Conservation (phyloP, 2,329 filamentous ascomycete species). For the Claviceps cyperi region DNA sequence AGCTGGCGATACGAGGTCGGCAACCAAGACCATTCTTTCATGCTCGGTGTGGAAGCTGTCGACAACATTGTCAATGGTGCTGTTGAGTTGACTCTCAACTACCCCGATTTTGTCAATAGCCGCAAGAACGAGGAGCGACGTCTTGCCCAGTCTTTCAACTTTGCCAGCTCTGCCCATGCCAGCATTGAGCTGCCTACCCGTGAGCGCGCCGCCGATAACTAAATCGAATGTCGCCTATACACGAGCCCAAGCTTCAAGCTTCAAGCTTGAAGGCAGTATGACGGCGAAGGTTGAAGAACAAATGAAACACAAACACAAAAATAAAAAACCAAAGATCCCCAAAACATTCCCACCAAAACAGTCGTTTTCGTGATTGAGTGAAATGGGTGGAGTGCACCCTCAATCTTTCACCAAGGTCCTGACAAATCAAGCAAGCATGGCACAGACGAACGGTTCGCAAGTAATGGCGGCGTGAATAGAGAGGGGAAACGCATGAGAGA, state of each 20-base stretch:
- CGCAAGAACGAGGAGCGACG: slow-evolving; percentile 43
- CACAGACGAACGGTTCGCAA: not conserved
- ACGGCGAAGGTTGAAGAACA: too few relatives aligned
- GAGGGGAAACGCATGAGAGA: not conserved
- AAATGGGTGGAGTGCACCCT: not conserved
- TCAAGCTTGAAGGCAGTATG: not conserved
- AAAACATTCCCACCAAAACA: not conserved
- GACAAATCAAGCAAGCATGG: not conserved
- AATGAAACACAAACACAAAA: not conserved
- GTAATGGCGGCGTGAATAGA: slow-evolving; percentile 2
- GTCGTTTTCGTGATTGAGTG: not conserved
- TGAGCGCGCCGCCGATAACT: slow-evolving; percentile 12
- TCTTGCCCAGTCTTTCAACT: slow-evolving; percentile 30
- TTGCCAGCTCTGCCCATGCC: slow-evolving; percentile 18
- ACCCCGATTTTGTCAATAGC: slow-evolving; percentile 87
- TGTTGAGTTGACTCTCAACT: slow-evolving; percentile 86
- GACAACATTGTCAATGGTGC: slow-evolving; percentile 83
- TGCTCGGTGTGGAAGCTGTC: slow-evolving; percentile 87
- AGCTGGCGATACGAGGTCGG: slow-evolving; percentile 96
- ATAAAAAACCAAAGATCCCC: not conserved
- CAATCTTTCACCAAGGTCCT: not conserved
- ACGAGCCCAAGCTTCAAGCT: not conserved
- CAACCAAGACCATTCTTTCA: slow-evolving; percentile 96
- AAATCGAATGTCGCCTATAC: slow-evolving; percentile 7
- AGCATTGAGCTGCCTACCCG: slow-evolving; percentile 25